A percentile compares a stretch with the other conserved stretches of the same genome.
Conservation (phyloP, 1,284 basidiomycete species). For the Stygiomarasmius scandens region DNA sequence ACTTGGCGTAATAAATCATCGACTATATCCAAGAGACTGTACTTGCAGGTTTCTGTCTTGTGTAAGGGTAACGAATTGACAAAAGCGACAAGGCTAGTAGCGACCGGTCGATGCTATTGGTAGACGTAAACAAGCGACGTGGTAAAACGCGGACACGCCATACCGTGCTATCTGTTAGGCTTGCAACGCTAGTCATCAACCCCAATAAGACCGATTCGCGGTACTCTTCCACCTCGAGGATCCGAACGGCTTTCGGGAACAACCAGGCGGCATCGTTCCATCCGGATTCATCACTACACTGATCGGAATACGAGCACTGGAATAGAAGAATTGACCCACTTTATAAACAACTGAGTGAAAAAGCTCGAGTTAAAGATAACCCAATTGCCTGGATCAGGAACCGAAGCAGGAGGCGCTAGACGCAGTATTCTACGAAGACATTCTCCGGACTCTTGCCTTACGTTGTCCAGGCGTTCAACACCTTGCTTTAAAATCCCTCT, state of each 20-base stretch:
- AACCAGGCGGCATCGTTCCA: slow-evolving; percentile 76
- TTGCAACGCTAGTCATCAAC: slow-evolving; percentile 75
- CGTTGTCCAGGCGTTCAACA: slow-evolving; percentile 89
- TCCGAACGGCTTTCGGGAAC: slow-evolving; percentile 69
- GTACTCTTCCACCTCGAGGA: slow-evolving; percentile 68
- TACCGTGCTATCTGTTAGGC: slow-evolving; percentile 82
- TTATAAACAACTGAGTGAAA: slow-evolving; percentile 52
- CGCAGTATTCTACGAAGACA: slow-evolving; percentile 56
- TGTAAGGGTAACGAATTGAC: slow-evolving; percentile 52
- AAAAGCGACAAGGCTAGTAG: slow-evolving; percentile 63
- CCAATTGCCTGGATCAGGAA: slow-evolving; percentile 49
- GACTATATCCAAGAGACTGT: slow-evolving; percentile 52
- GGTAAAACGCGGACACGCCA: slow-evolving; percentile 16
- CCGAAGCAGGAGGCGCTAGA: slow-evolving; percentile 42
- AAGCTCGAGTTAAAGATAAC: slow-evolving; percentile 45
- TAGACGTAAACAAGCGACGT: not conserved
- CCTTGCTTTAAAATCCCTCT: slow-evolving; percentile 85
- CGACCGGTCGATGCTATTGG: slow-evolving; percentile 67
- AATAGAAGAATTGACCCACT: slow-evolving; percentile 39
- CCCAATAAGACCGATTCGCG: slow-evolving; percentile 70
- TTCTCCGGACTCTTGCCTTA: slow-evolving; percentile 78
- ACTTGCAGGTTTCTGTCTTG: slow-evolving; percentile 30
- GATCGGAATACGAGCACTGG: slow-evolving; percentile 1
- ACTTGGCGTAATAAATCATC: slow-evolving; percentile 59
- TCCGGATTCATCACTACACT: slow-evolving; percentile 34